Evolutionary conservation across 306 rosid species (phyloP), one percentile per base, ranked within the genome.

Genomic region (Oxytropis ochrocephala): DNA sequence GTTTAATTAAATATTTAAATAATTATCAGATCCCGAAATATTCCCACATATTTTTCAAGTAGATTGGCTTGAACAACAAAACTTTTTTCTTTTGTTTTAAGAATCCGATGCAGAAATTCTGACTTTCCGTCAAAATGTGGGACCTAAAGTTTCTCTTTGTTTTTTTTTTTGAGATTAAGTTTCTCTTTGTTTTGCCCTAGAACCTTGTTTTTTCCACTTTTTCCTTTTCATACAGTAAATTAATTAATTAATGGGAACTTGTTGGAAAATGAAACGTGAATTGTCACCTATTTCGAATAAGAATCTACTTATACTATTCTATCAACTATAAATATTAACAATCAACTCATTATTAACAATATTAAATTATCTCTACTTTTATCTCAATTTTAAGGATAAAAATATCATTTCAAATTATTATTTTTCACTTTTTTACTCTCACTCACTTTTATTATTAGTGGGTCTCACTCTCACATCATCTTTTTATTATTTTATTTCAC

Each of bases 101-200:
- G 83, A 82, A 82, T 73, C 88, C 84, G 58, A 85, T 71, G 96
- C 79, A 58, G 16, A 78, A 66, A 57, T 76, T 83, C 65, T 52
- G 27, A 44, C 75, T 84, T 85, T 78, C 53, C 79, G 57, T 71
- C 78, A 67, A 73, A 78, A 83, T 46, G 86, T 83, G 88, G 94
- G 89, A 50, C 77, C 86, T 42, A 78, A 81, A 85, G 83, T 62
- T 16, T 67, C 67, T 4, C 47, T 75, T 16, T 47, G n/a, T 21
- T 79, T 33, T 19, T n/a, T n/a, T n/a, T n/a, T n/a, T n/a, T n/a
- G n/a, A n/a, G n/a, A n/a, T n/a, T n/a, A 81, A 85, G 83, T 62
- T 16, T 67, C 67, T 4, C 47, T 75, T 16, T 47, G n/a, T 21
- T 79, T 33, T 19, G 33, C 63, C 71, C 35, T 12, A 44, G 41